Conservation (phyloP, 1,284 basidiomycete genomes). For the Leccinum pseudoinsigne region DNA sequence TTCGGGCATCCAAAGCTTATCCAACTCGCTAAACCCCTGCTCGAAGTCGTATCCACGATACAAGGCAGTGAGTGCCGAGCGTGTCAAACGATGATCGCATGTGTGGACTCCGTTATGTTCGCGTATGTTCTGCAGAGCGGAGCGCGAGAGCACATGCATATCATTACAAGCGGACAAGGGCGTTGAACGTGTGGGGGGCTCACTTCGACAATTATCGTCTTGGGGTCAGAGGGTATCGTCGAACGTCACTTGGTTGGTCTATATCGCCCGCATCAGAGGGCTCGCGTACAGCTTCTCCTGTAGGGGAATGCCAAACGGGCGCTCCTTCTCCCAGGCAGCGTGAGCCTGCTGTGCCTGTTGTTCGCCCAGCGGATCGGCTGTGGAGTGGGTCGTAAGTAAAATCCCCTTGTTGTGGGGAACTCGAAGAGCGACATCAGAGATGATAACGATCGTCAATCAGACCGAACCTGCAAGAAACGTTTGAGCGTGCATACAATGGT, state of each 20-base stretch:
- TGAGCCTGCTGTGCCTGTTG: constrained; percentile 61
- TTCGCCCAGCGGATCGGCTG: constrained; percentile 75
- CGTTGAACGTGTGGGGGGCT: not conserved
- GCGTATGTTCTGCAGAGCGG: constrained; percentile 46
- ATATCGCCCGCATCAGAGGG: constrained; percentile 71
- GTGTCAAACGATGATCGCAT: constrained; percentile 65
- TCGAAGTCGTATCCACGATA: constrained; percentile 73
- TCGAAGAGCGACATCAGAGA: not conserved
- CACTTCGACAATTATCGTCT: constrained; percentile 55
- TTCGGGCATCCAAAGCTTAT: constrained; percentile 66
- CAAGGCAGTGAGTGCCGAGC: constrained; percentile 49
- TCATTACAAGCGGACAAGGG: not conserved
- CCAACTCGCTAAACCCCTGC: constrained; percentile 67
- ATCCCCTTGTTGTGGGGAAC: not conserved
- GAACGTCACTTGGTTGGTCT: constrained; percentile 14
- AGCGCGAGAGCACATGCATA: not conserved
- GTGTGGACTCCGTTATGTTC: constrained; percentile 74
- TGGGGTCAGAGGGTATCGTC: constrained; percentile 17
- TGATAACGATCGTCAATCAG: constrained; percentile 47
- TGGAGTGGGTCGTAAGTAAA: constrained; percentile 1
- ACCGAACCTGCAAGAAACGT: constrained; percentile 54
- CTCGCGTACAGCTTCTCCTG: constrained; percentile 68
- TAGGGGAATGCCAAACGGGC: constrained; percentile 50
- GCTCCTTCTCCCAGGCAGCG: constrained; percentile 60
- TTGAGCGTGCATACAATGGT: not conserved